Conservation (phyloP, 768 basidiomycete species). For the Suillus subluteus region DNA sequence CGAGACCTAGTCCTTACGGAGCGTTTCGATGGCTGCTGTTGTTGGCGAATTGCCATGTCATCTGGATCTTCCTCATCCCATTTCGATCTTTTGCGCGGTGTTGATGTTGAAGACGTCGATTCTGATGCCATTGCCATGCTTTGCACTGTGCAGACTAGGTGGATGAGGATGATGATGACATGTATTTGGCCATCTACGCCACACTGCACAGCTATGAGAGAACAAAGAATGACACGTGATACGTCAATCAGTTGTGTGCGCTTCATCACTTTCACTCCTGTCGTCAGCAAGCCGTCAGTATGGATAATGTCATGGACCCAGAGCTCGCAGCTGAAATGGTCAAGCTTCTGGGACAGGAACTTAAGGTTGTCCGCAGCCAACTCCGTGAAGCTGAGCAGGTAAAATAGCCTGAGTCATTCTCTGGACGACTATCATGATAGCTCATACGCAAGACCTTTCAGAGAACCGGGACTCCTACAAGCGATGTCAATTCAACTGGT, state of each 20-base stretch:
- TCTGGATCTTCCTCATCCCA: slow-evolving; percentile 62
- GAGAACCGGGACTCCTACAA: slow-evolving; percentile 15
- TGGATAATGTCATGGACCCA: slow-evolving; percentile 29
- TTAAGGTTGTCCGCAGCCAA: slow-evolving; percentile 26
- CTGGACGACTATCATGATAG: not conserved
- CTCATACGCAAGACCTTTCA: slow-evolving; percentile 10
- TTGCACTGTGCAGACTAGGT: not conserved
- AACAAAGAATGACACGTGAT: not conserved
- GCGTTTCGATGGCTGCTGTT: slow-evolving; percentile 54
- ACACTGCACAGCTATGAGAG: not conserved
- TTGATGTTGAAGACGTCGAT: slow-evolving; percentile 38
- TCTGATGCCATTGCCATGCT: slow-evolving; percentile 35
- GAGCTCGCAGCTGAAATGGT: slow-evolving; percentile 30
- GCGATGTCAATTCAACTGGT: slow-evolving; percentile 3
- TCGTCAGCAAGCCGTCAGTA: slow-evolving; percentile 2
- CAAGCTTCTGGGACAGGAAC: slow-evolving; percentile 28
- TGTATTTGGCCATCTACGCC: too few relatives aligned
- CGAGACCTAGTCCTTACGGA: slow-evolving; percentile 44
- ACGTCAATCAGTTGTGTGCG: not conserved
- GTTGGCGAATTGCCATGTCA: slow-evolving; percentile 37
- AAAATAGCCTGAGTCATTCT: not conserved
- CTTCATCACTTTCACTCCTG: not conserved
- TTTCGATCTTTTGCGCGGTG: slow-evolving; percentile 76
- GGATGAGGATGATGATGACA: too few relatives aligned
- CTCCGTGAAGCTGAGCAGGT: slow-evolving; percentile 29